Evolutionary conservation across 2,329 filamentous ascomycete genomes (phyloP), one percentile per base, ranked within the genome.

Genomic region (Biscogniauxia marginata): DNA sequence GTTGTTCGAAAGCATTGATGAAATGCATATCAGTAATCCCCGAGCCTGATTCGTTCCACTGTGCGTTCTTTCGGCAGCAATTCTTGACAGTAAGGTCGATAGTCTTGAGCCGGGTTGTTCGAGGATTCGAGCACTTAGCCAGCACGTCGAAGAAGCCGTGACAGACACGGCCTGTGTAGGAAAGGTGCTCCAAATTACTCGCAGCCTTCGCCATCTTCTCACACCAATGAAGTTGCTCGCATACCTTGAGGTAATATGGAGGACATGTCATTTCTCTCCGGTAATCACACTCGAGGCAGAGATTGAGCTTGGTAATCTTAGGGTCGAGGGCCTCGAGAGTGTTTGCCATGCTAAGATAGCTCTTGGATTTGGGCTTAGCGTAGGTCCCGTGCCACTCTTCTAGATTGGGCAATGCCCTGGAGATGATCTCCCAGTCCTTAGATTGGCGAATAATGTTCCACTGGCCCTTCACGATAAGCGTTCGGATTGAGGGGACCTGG

Each of bases 71-170:
- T 3, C 87, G 82, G 64, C 89, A 92, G 69, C 87, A 88, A 59
- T 90, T 90, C 73, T 90, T 90, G 54, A 91, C 85, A 0, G 87
- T 86, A 46, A 91, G 72, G 64, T 91, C 88, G 20, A 91, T 78
- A 1, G 84, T 86, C 71, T 84, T 84, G 46, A 91, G 79, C 16
- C 74, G 75, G 7, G 79, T 77, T 16, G 76, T 73, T 46, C 79
- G 71, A 44, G 79, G 71, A 59, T 82, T 77, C 25, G 79, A 77
- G 24, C 76, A 73, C 46, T 74, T 73, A n/a, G 79, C 76, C 4
- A 84, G 79, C 30, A 79, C 71, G 47, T 85, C 81, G 65, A 91
- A 91, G 58, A 91, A 84, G n/a, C 77, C 75, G 54, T 84, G 82
- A 66, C 89, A 91, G 20, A 91, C 77, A 55, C 88, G 84, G 3